Percentiles rank a stretch among this genome's conserved stretches.
Conservation (phyloP, 441 rosid genomes). For the Aleurites moluccanus region DNA sequence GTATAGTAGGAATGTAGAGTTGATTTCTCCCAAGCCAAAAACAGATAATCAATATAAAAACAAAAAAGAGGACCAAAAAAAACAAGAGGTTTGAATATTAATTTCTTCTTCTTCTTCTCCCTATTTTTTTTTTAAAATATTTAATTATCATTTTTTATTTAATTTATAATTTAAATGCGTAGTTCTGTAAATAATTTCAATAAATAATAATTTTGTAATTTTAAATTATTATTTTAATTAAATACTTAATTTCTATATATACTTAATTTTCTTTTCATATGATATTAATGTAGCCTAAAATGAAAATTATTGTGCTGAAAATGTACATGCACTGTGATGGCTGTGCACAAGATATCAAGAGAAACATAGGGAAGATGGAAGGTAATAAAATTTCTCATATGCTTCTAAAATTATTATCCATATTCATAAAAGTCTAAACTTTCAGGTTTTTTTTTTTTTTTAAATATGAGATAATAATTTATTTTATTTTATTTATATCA, state of each 20-base stretch:
- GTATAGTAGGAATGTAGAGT: slow-evolving; percentile 50
- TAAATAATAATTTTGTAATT: too few species aligned
- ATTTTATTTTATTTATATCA: neutral
- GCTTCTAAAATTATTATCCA: neutral
- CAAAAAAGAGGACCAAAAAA: slow-evolving; percentile 33
- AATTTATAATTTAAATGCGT: neutral
- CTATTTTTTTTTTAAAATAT: too few species aligned
- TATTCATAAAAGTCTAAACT: too few species aligned
- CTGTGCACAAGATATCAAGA: slow-evolving; percentile 56
- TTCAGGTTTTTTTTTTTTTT: too few species aligned
- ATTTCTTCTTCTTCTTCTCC: neutral
- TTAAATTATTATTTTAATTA: neutral
- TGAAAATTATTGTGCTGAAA: slow-evolving; percentile 40
- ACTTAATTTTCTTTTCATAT: neutral
- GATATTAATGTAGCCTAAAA: slow-evolving; percentile 26
- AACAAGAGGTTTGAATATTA: slow-evolving; percentile 34
- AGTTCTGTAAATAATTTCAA: too few species aligned
- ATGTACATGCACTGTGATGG: slow-evolving; percentile 70
- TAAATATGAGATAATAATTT: too few species aligned
- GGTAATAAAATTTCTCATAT: slow-evolving; percentile 32
- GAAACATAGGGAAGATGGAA: slow-evolving; percentile 40
- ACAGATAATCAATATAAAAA: slow-evolving; percentile 17
- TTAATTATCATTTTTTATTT: neutral
- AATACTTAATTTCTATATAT: neutral
- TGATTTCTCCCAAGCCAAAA: slow-evolving; percentile 50